Evolutionary conservation across 1,284 basidiomycete species (phyloP), one percentile per base, ranked within the genome.

Genomic region (Phlebopus sp.): DNA sequence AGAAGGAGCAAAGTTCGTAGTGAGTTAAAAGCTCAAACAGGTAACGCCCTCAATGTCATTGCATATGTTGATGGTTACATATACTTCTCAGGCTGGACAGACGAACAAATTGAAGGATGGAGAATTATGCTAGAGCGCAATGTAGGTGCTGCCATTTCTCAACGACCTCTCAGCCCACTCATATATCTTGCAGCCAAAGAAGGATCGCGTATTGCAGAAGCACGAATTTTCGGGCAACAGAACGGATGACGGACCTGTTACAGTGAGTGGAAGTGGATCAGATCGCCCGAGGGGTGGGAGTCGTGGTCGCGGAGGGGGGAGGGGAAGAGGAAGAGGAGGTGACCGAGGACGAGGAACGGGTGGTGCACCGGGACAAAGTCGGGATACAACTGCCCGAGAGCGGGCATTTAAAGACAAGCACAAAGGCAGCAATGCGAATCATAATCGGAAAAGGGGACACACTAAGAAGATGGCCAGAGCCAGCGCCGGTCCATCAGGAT

Each of bases 61-160:
- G n/a, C n/a, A 18, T 11, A 30, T 14, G 15, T n/a, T 44, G 13
- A 3, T 15, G 37, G 39, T 46, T 17, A 59, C 0, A 1, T 37
- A 31, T 9, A n/a, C 43, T 47, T 44, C 2, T 18, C 48, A 82
- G 82, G 84, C 3, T 84, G 83, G 81, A 67, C 59, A 13, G 84
- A 95, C 61, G 84, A 86, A 55, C 90, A 93, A 61, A 82, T 94
- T 25, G 91, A 95, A 65, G 92, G 91, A 0, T 95, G 92, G 91
- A 77, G 67, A 49, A 82, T 88, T 47, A 91, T 94, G 86, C 68
- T 95, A 44, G 92, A 95, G 50, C 72, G 84, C 58, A 84, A 92
- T 58, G 91, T 93, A 62, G 56, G 85, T 72, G 27, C 42, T 42
- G 45, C 15, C 43, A 39, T 17, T 19, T 39, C 32, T 51, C 23